A percentile compares a stretch with the other conserved stretches of the same genome.
These are phyloP conservation scores for Achlya hypogyna DNA, from an alignment of 352 stramenopile species.

Conservation along the genomic window DNA sequence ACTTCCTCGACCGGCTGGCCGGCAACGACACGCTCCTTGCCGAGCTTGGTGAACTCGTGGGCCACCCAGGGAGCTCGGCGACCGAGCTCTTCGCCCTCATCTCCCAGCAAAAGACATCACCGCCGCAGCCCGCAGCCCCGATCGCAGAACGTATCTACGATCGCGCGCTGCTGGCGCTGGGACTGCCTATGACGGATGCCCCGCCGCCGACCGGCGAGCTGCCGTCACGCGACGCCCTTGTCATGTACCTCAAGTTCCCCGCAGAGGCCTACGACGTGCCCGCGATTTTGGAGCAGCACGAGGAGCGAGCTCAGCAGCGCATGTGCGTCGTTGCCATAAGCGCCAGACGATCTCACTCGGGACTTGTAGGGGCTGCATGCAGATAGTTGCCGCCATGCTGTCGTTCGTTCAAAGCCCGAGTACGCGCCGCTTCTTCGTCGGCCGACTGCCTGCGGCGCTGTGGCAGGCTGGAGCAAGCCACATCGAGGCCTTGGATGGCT, in stretches of 20 bases:
- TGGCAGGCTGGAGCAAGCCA: too few species aligned
- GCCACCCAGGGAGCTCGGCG: neutral
- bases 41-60: conserved; percentile 35
- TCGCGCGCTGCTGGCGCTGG: too few species aligned
- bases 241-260: too few species aligned
- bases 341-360: neutral
- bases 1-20: conserved; percentile 45
- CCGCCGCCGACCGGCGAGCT: too few species aligned
- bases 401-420: neutral
- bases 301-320: neutral
- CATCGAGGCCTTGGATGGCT: neutral
- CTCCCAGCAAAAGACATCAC: neutral
- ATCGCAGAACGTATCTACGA: neutral
- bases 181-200: too few species aligned
- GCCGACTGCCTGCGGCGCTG: neutral
- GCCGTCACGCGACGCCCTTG: too few species aligned
- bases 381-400: neutral
- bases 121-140: neutral
- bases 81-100: neutral
- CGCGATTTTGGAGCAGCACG: too few species aligned
- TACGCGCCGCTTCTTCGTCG: conserved; percentile 10
- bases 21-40: conserved; percentile 38
- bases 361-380: neutral
- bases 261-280: too few species aligned
- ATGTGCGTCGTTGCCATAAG: neutral